phyloP scores from a whole-genome alignment of 441 rosid species.

The Hura crepitans region DNA sequence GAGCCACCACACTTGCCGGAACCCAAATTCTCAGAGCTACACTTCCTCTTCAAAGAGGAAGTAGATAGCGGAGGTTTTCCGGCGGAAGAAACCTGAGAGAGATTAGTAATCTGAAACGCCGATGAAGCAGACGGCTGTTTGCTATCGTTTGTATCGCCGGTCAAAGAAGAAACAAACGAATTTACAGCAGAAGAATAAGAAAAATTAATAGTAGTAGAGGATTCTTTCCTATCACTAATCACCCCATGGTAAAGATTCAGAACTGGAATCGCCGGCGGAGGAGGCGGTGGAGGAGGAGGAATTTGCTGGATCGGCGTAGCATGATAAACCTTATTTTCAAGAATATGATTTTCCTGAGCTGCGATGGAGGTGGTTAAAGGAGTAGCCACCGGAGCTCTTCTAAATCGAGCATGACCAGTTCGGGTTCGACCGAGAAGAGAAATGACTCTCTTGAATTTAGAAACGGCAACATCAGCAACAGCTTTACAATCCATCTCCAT shows the following conservation, averaged over 20 bases:
- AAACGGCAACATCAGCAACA: slow-evolving; percentile 67
- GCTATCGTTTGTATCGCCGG: slow-evolving; percentile 41
- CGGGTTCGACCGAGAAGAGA: slow-evolving; percentile 76
- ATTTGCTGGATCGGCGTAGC: slow-evolving; percentile 69
- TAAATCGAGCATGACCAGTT: slow-evolving; percentile 90
- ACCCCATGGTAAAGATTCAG: slow-evolving; percentile 23
- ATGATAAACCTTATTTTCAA: slow-evolving; percentile 35
- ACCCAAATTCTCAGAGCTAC: slow-evolving; percentile 50
- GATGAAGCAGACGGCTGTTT: slow-evolving; percentile 44
- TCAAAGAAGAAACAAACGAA: slow-evolving; percentile 44
- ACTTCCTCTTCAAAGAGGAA: slow-evolving; percentile 56
- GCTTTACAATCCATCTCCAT: slow-evolving; percentile 52
- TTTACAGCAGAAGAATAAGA: slow-evolving; percentile 50
- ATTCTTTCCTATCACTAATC: slow-evolving; percentile 39
- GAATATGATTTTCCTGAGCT: slow-evolving; percentile 21
- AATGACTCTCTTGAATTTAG: slow-evolving; percentile 71
- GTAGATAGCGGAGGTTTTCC: slow-evolving; percentile 56
- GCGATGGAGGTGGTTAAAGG: background rate
- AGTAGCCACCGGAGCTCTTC: slow-evolving; percentile 40
- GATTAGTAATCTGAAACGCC: slow-evolving; percentile 52
- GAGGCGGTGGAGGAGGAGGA: slow-evolving; percentile 29
- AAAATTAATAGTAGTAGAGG: slow-evolving; percentile 54
- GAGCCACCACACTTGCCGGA: slow-evolving; percentile 52
- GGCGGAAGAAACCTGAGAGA: slow-evolving; percentile 44
- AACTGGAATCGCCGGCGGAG: background rate